Conservation (phyloP, 2,329 filamentous ascomycete genomes). For the Penicillium psychrosexuale region DNA sequence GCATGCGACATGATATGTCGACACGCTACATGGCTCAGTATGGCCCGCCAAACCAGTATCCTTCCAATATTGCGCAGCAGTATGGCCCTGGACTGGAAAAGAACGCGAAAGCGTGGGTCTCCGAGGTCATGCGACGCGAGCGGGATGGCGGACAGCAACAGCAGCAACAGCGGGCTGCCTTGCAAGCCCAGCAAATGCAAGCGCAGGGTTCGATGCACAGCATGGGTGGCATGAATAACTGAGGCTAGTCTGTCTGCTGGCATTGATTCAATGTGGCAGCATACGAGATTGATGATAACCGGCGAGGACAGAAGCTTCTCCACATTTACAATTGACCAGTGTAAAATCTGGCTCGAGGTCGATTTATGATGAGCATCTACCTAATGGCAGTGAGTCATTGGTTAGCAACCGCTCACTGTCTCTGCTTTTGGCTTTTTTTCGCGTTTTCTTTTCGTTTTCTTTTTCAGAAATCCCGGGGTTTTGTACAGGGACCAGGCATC, state of each 20-base stretch:
- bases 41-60: constrained; percentile 39
- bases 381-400: background rate
- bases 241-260: constrained; percentile 10
- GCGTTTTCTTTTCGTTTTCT: background rate
- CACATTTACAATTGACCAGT: constrained; percentile 1
- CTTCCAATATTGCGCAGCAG: constrained; percentile 37
- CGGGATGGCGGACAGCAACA: constrained; percentile 34
- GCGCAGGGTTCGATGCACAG: constrained; percentile 44
- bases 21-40: constrained; percentile 38
- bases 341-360: background rate
- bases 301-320: background rate
- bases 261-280: background rate
- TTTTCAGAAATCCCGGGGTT: constrained; percentile 15
- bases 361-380: constrained; percentile 1
- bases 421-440: constrained; percentile 4
- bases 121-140: constrained; percentile 40
- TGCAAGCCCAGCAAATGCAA: constrained; percentile 40
- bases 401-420: background rate
- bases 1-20: constrained; percentile 38
- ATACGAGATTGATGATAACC: background rate
- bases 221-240: constrained; percentile 36
- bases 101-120: constrained; percentile 36
- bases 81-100: constrained; percentile 39
- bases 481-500: constrained; percentile 26
- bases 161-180: constrained; percentile 30